phyloP scores from a whole-genome alignment of 495 filamentous ascomycete species.

The Apiosordaria backusii region DNA sequence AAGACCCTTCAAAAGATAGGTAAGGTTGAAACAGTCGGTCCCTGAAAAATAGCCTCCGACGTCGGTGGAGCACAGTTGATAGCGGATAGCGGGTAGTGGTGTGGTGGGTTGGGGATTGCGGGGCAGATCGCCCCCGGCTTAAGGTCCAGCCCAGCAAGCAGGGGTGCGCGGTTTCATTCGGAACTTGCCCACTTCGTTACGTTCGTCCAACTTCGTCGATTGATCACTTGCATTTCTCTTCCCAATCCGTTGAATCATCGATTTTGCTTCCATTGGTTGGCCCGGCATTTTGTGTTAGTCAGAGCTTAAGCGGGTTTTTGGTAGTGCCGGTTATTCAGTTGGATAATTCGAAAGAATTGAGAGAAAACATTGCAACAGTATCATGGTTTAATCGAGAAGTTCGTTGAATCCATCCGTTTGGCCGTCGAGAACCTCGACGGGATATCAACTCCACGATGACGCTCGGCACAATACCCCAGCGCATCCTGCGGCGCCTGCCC shows the following conservation, averaged over 20 bases:
- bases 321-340: too few relatives aligned
- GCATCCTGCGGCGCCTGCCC: constrained; percentile 47
- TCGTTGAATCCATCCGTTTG: not conserved
- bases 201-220: not conserved
- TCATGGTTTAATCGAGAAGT: not conserved
- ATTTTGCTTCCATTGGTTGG: not conserved
- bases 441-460: constrained; percentile 15
- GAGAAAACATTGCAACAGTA: not conserved
- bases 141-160: constrained; percentile 1
- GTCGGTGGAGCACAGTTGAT: constrained; percentile 22
- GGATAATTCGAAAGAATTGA: not conserved
- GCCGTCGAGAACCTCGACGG: not conserved
- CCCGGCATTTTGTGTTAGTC: not conserved
- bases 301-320: not conserved
- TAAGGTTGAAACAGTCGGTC: constrained; percentile 10
- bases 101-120: not conserved
- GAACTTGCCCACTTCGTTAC: constrained; percentile 1
- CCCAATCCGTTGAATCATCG: not conserved
- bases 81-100: constrained; percentile 5
- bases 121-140: constrained; percentile 7
- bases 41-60: constrained; percentile 19
- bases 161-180: constrained; percentile 8
- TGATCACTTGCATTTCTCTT: not conserved
- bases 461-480: constrained; percentile 20
- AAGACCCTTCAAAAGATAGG: not conserved